These are phyloP conservation scores for Termitomyces sp. DNA, from an alignment of 768 basidiomycete genomes.

Conservation along the genomic window DNA sequence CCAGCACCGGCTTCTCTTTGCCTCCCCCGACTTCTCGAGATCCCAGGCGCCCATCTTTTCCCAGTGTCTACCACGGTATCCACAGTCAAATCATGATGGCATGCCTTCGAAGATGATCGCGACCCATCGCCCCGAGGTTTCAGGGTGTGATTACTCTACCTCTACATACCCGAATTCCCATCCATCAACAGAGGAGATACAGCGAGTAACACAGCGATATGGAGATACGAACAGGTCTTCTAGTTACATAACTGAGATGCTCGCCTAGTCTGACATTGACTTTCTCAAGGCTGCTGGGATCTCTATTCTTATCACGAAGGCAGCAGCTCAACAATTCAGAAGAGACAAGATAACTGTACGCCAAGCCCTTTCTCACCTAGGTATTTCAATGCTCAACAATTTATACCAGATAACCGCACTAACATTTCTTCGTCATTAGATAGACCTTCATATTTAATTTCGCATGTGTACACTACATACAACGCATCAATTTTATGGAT, in stretches of 20 bases:
- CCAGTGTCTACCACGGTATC: not conserved
- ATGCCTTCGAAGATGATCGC: not conserved
- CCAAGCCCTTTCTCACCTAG: not conserved
- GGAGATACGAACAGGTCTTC: conserved; percentile 59
- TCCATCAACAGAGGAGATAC: conserved; percentile 24
- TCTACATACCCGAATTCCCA: not conserved
- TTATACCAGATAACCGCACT: not conserved
- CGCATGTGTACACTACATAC: conserved; percentile 11
- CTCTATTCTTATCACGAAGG: conserved; percentile 61
- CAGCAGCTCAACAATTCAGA: conserved; percentile 25
- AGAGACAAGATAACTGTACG: conserved; percentile 2
- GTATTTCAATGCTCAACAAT: not conserved
- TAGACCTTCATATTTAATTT: conserved; percentile 1
- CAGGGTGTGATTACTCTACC: not conserved
- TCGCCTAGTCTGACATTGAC: not conserved
- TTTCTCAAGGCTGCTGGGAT: conserved; percentile 52
- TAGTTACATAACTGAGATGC: not conserved
- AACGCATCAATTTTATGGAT: conserved; percentile 1
- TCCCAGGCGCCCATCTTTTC: not conserved
- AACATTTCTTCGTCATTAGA: not conserved
- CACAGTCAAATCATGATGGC: not conserved
- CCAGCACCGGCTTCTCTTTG: conserved; percentile 56
- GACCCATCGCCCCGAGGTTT: not conserved
- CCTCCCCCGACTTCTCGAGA: conserved; percentile 11
- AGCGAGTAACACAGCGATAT: conserved; percentile 54